phyloP scores from a whole-genome alignment of 73 alveolate genomes.

The Symbiodinium natans region DNA sequence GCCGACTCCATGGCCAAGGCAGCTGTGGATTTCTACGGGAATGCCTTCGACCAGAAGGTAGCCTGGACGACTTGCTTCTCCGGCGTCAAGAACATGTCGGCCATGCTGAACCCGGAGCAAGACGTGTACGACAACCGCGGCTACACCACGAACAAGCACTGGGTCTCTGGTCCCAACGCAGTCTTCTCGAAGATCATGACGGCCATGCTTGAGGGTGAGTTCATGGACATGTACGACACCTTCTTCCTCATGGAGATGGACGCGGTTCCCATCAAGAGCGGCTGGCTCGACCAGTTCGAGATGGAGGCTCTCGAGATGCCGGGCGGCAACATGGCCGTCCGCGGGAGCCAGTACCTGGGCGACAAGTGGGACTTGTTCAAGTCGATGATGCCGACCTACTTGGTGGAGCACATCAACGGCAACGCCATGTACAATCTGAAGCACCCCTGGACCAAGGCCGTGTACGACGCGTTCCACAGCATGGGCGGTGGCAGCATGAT shows the following conservation, averaged over 20 bases:
- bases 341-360: not conserved
- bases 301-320: not conserved
- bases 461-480: not conserved
- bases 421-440: not conserved
- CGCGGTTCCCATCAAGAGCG: not conserved
- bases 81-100: not conserved
- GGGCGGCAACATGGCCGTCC: not conserved
- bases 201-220: not conserved
- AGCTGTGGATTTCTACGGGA: not conserved
- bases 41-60: not conserved
- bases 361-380: not conserved
- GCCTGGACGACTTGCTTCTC: not conserved
- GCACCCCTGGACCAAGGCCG: not conserved
- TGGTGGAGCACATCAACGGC: not conserved
- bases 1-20: not conserved
- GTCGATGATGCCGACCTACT: not conserved
- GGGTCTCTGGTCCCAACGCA: not conserved
- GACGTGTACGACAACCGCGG: not conserved
- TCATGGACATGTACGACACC: not conserved
- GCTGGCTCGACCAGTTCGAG: not conserved
- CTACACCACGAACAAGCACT: not conserved
- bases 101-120: not conserved
- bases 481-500: not conserved
- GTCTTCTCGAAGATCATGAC: not conserved
- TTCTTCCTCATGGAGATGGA: not conserved